Percentiles rank a stretch among this genome's conserved stretches.
Evolutionary conservation across 352 stramenopile species (phyloP).

Genomic region (Pythium aphanidermatum): DNA sequence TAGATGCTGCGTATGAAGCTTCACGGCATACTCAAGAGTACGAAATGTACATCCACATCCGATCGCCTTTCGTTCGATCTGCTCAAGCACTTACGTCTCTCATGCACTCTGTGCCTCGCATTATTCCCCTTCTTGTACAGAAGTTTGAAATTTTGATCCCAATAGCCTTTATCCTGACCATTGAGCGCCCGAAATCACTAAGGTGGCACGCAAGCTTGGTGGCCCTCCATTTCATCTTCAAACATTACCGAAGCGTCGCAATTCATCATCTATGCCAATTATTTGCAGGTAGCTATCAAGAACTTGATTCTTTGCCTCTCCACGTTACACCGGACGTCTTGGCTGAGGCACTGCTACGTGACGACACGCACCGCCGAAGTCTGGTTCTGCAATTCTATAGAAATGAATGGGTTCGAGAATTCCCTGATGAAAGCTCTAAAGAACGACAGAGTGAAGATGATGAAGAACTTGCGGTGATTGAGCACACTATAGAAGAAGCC

Average conservation of each 20-base stretch:
- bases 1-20: constrained; percentile 26
- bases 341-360: constrained; percentile 27
- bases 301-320: not conserved
- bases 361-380: constrained; percentile 25
- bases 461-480: constrained; percentile 6
- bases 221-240: constrained; percentile 42
- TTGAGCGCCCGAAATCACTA: constrained; percentile 41
- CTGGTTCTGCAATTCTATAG: constrained; percentile 44
- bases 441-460: not conserved
- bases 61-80: constrained; percentile 38
- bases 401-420: constrained; percentile 34
- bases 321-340: constrained; percentile 16
- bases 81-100: constrained; percentile 45
- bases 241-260: constrained; percentile 1
- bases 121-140: constrained; percentile 40
- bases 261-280: constrained; percentile 16
- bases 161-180: constrained; percentile 49
- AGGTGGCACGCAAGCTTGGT: constrained; percentile 59
- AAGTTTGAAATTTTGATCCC: constrained; percentile 37
- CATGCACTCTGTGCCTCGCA: constrained; percentile 33
- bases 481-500: constrained; percentile 10
- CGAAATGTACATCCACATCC: constrained; percentile 49
- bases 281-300: constrained; percentile 11
- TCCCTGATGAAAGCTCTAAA: constrained; percentile 7
- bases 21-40: constrained; percentile 41